Evolutionary conservation across 2,329 filamentous ascomycete species (phyloP), one percentile per base, ranked within the genome.

Genomic region (Pseudogymnoascus sp.): DNA sequence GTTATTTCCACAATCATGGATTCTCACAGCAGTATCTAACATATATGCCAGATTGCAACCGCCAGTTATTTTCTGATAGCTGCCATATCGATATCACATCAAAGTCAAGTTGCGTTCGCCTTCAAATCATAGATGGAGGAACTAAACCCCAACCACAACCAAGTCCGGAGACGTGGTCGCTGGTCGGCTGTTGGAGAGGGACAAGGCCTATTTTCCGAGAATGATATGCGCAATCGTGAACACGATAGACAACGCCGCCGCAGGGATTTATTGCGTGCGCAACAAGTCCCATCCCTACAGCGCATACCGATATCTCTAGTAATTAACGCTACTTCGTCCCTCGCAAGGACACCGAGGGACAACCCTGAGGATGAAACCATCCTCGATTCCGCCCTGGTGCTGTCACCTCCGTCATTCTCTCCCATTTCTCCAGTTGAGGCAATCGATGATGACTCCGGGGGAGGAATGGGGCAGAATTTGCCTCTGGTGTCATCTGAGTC

Each of bases 271-370:
- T 40, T 19, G 8, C 36, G 36, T 17, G 6, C 2, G 7, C 36
- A 38, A 17, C 15, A 1, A 1, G 36, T 3, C 15, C 36, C 8
- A 38, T 6, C 36, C 15, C 8, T 9, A 38, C 36, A 17, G 6
- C n/a, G 7, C 2, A 10, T 40, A 9, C n/a, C 36, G 4, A 4
- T n/a, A 5, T 5, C n/a, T 17, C 5, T 5, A 3, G 23, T 5
- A 5, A 3, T 26, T 26, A 3, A 7, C 9, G 2, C n/a, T 4
- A n/a, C 19, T 40, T 9, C 36, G 8, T 1, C 36, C 17, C 17
- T 2, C 3, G n/a, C 7, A 11, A 19, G 36, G 1, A 19, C 8
- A 19, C n/a, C 10, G 1, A 0, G n/a, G 10, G n/a, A 19, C n/a
- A 8, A 1, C 3, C 19, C n/a, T 38, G 36, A 40, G n/a, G n/a